phyloP scores from a whole-genome alignment of 768 basidiomycete species.

The Phanerochaete carnosa region DNA sequence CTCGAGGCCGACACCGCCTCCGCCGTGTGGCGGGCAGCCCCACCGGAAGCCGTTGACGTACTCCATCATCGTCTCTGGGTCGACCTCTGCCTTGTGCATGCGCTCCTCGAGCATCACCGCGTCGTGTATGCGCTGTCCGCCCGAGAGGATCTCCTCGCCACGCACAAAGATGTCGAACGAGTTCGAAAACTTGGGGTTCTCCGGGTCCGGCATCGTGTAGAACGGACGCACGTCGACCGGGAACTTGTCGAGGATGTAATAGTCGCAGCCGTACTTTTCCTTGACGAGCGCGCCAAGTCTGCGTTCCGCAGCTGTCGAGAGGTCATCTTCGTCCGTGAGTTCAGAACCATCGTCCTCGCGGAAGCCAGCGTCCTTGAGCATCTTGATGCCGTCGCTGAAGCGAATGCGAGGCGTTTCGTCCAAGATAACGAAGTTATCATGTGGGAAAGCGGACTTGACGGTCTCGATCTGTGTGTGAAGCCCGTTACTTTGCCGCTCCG shows the following conservation, averaged over 20 bases:
- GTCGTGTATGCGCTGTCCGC: constrained; percentile 96
- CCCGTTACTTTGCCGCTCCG: neutral
- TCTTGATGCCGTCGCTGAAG: constrained; percentile 49
- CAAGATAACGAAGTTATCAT: constrained; percentile 52
- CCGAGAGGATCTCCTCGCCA: constrained; percentile 97
- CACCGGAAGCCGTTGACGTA: constrained; percentile 94
- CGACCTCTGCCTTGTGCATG: constrained; percentile 83
- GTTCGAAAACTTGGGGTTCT: constrained; percentile 85
- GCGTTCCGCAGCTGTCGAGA: constrained; percentile 92
- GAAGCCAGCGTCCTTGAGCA: constrained; percentile 46
- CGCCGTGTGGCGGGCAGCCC: constrained; percentile 95
- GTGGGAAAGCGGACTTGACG: constrained; percentile 47
- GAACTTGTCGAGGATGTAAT: constrained; percentile 97
- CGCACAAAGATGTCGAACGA: constrained; percentile 99
- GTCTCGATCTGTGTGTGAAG: constrained; percentile 27
- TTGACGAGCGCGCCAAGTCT: constrained; percentile 88
- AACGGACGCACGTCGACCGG: constrained; percentile 92
- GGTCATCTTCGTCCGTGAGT: constrained; percentile 45
- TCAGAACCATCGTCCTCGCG: constrained; percentile 28
- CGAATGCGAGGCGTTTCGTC: constrained; percentile 50
- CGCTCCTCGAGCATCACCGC: constrained; percentile 74
- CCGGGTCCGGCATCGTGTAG: constrained; percentile 98
- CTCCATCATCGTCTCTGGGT: constrained; percentile 86
- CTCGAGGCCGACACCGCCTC: constrained; percentile 93
- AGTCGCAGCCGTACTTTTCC: constrained; percentile 87